Conservation (phyloP, 139 green algal species). For the Chlamydomonas sp. region DNA sequence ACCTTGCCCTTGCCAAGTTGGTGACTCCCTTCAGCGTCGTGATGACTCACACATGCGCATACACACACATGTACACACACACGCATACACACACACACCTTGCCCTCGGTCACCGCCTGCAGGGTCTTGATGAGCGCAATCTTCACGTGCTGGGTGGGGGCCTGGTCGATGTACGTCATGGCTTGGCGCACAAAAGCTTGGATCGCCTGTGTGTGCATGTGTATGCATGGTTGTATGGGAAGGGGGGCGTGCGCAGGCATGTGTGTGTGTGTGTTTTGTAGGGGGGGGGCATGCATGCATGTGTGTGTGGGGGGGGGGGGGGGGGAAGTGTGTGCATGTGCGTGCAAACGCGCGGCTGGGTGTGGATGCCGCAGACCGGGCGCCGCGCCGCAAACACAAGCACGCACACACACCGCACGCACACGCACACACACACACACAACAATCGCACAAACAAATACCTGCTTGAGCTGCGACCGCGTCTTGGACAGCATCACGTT, state of each 20-base stretch:
- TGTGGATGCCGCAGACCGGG: no score
- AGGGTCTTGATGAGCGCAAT: constrained; percentile 92
- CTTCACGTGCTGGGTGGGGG: constrained; percentile 61
- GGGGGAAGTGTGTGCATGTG: background rate
- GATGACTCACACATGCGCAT: no score
- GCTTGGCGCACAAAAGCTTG: constrained; percentile 83
- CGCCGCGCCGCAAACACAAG: no score
- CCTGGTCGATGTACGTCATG: constrained; percentile 76
- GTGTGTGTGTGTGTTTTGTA: background rate
- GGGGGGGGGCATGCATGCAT: background rate
- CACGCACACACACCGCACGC: no score
- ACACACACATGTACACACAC: no score
- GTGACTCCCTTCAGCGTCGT: no score
- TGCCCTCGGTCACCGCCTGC: constrained; percentile 89
- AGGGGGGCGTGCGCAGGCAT: no score
- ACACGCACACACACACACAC: no score
- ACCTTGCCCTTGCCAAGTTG: no score
- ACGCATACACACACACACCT: constrained; percentile 44
- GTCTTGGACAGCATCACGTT: constrained; percentile 92
- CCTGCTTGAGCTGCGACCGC: constrained; percentile 92
- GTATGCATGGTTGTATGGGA: no score
- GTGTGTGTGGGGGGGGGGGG: background rate
- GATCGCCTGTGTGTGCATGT: constrained; percentile 77
- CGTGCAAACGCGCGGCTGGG: no score
- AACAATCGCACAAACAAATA: no score